Conservation (phyloP, 106 monocot species). For the Platanthera guangdongensis region DNA sequence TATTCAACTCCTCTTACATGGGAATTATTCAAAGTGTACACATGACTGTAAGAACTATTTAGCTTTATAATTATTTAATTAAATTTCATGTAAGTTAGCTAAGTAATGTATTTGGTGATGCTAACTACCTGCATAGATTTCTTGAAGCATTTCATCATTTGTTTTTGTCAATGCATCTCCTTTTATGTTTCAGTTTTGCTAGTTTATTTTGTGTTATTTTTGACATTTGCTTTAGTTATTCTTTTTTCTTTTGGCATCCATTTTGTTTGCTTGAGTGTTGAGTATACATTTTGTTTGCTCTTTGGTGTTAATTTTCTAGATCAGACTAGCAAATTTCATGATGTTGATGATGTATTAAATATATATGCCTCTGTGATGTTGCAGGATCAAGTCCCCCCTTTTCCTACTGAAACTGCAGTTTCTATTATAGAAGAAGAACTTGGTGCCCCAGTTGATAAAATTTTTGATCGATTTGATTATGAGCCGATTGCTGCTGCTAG, state of each 20-base stretch:
- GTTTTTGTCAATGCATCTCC: background rate
- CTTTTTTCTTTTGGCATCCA: background rate
- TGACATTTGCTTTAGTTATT: background rate
- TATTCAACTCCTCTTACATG: background rate
- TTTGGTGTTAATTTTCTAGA: background rate
- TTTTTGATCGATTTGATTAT: conserved; percentile 90
- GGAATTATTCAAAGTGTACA: background rate
- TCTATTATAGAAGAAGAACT: conserved; percentile 98
- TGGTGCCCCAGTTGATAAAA: conserved; percentile 44
- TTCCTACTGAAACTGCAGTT: conserved; percentile 77
- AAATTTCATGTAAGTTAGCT: background rate
- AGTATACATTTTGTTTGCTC: background rate
- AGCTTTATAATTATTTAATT: background rate
- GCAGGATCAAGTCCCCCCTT: conserved; percentile 99
- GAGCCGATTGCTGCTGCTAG: conserved; percentile 99
- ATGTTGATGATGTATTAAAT: background rate
- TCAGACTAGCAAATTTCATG: background rate
- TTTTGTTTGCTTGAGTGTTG: background rate
- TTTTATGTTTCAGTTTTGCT: background rate
- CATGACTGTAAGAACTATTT: background rate
- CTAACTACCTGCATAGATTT: background rate
- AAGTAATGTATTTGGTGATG: background rate
- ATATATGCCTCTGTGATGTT: background rate
- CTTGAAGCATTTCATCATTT: background rate
- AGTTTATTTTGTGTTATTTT: background rate